Conservation (phyloP, 768 basidiomycete species). For the Agrocybe praecox region DNA sequence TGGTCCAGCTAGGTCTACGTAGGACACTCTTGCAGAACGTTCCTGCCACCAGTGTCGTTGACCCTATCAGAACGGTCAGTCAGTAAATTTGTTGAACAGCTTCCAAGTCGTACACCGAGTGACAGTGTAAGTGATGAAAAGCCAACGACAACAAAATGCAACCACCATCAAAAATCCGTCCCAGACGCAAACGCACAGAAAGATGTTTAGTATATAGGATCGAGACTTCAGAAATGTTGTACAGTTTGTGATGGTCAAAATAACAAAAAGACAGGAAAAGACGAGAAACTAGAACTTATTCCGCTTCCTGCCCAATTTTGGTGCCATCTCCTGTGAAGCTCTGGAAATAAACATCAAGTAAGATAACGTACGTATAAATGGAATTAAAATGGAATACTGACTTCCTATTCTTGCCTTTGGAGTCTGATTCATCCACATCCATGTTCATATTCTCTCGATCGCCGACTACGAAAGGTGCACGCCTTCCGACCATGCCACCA, state of each 20-base stretch:
- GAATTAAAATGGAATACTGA: constrained; percentile 32
- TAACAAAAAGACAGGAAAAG: neutral
- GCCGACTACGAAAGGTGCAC: constrained; percentile 19
- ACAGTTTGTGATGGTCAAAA: neutral
- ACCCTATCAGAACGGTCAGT: no score
- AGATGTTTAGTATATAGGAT: no score
- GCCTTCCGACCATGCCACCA: constrained; percentile 24
- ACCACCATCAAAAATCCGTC: neutral
- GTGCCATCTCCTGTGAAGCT: constrained; percentile 40
- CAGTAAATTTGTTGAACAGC: no score
- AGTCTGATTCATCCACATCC: constrained; percentile 67
- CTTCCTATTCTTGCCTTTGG: constrained; percentile 67
- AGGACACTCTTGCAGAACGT: no score
- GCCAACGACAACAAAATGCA: neutral
- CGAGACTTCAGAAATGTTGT: neutral
- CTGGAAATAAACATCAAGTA: constrained; percentile 21
- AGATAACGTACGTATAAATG: neutral
- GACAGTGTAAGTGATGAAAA: neutral
- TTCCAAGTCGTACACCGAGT: neutral
- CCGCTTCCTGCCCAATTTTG: constrained; percentile 58
- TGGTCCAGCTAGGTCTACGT: no score
- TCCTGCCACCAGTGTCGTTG: no score
- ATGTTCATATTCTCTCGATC: constrained; percentile 47
- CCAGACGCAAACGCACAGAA: no score
- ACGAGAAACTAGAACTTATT: constrained; percentile 47